Percentiles rank a stretch among this genome's conserved stretches.
Evolutionary conservation across 2,329 filamentous ascomycete species (phyloP).

Genomic region (Alternaria angustiovoidea): DNA sequence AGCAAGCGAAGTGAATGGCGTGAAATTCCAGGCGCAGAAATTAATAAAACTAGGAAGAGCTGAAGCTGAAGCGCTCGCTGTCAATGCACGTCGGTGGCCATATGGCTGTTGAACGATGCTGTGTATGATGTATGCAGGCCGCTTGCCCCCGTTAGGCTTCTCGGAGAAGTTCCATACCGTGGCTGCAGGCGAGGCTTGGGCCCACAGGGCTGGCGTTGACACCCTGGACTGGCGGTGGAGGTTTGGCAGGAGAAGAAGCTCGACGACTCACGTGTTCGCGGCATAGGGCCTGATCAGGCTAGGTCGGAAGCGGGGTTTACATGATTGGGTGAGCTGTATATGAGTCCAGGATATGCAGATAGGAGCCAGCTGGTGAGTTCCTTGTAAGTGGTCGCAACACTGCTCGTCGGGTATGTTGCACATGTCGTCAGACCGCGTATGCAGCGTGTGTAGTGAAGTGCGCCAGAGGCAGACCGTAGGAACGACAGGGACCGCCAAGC

Average conservation of each 20-base stretch:
- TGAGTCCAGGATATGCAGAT: conserved; percentile 2
- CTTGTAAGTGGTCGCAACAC: neutral
- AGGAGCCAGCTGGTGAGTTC: neutral
- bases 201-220: conserved; percentile 15
- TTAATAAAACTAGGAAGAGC: neutral
- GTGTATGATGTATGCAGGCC: conserved; percentile 19
- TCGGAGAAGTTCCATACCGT: conserved; percentile 16
- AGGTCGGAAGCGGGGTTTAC: conserved; percentile 1
- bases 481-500: conserved; percentile 9
- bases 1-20: conserved; percentile 1
- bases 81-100: conserved; percentile 11
- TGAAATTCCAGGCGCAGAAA: neutral
- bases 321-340: conserved; percentile 10
- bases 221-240: conserved; percentile 22
- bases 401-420: neutral
- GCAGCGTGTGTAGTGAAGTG: neutral
- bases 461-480: conserved; percentile 5
- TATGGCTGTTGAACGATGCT: conserved; percentile 13
- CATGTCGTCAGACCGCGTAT: conserved; percentile 14
- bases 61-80: conserved; percentile 4
- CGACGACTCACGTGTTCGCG: conserved; percentile 33
- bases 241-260: conserved; percentile 10
- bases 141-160: conserved; percentile 13
- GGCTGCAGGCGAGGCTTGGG: conserved; percentile 21
- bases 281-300: conserved; percentile 26